Percentiles rank a stretch among this genome's conserved stretches.
These are phyloP conservation scores for Cichorium intybus DNA, from an alignment of 140 eudicot genomes.

Conservation along the genomic window DNA sequence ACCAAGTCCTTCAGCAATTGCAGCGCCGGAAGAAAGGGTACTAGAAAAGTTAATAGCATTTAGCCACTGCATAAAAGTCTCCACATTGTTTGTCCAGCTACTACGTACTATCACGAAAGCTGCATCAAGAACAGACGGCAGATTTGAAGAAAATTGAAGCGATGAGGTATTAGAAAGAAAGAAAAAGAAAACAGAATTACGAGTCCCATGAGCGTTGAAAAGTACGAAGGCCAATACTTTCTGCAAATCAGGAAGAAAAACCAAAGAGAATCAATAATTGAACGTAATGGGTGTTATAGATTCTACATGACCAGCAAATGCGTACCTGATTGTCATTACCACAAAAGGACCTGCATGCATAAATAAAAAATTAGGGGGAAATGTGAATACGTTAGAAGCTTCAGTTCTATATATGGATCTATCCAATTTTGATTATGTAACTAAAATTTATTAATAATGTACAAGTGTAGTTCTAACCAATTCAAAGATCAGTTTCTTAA, in stretches of 20 bases:
- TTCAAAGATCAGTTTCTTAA: too few species aligned
- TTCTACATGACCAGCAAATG: neutral
- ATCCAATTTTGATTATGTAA: too few species aligned
- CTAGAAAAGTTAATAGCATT: constrained; percentile 51
- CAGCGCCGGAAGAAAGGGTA: constrained; percentile 63
- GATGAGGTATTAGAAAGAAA: neutral
- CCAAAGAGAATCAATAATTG: neutral
- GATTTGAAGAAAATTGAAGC: neutral
- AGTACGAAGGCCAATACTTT: constrained; percentile 51
- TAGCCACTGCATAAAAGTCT: constrained; percentile 57
- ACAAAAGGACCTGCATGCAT: constrained; percentile 9
- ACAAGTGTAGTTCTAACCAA: too few species aligned
- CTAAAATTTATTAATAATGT: neutral
- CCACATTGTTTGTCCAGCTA: constrained; percentile 64
- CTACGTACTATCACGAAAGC: constrained; percentile 55
- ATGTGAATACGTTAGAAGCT: too few species aligned
- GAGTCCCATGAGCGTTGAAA: constrained; percentile 60
- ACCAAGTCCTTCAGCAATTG: constrained; percentile 76
- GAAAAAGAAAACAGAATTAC: constrained; percentile 42
- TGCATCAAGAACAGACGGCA: constrained; percentile 23
- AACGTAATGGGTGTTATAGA: neutral
- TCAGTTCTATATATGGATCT: too few species aligned
- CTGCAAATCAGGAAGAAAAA: constrained; percentile 28
- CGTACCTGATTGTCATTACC: neutral
- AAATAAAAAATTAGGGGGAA: neutral